These are phyloP conservation scores for Stagonosporopsis tanaceti DNA, from an alignment of 2,329 filamentous ascomycete genomes.

Conservation along the genomic window DNA sequence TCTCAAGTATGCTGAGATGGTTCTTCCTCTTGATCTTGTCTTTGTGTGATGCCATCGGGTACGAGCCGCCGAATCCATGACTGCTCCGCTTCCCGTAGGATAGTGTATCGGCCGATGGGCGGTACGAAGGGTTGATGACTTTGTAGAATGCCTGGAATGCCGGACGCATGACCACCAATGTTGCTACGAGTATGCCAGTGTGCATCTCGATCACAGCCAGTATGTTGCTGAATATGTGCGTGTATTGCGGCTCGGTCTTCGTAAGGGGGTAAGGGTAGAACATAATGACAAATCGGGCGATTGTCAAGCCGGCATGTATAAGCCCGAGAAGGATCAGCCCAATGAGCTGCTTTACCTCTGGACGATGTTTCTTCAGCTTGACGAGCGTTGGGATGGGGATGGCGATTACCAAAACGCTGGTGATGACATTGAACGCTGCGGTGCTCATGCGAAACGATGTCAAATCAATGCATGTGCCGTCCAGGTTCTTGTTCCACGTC, in stretches of 20 bases:
- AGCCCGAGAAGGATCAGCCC: constrained; percentile 17
- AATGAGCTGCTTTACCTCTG: constrained; percentile 17
- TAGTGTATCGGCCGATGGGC: neutral
- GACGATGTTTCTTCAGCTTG: constrained; percentile 16
- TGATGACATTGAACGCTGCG: constrained; percentile 19
- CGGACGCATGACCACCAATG: constrained; percentile 21
- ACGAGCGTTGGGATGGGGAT: constrained; percentile 22
- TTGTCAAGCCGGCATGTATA: constrained; percentile 15
- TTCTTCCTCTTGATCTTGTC: constrained; percentile 1
- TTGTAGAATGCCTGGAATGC: constrained; percentile 12
- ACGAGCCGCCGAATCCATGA: constrained; percentile 1
- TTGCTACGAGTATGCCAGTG: constrained; percentile 18
- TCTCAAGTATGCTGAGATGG: constrained; percentile 21
- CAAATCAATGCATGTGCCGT: constrained; percentile 16
- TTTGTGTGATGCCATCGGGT: constrained; percentile 6
- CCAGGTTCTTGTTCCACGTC: constrained; percentile 16
- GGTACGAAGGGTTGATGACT: constrained; percentile 3
- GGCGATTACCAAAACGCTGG: constrained; percentile 15
- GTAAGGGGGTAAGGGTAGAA: constrained; percentile 18
- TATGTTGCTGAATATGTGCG: constrained; percentile 19
- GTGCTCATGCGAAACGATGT: constrained; percentile 21
- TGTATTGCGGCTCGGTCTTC: constrained; percentile 21
- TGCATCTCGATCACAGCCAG: constrained; percentile 21
- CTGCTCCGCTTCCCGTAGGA: constrained; percentile 13
- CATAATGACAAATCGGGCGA: constrained; percentile 23